A percentile compares a stretch with the other conserved stretches of the same genome.
These are phyloP conservation scores for Paraleonurus japonicus DNA, from an alignment of 257 asterid genomes.

Conservation along the genomic window DNA sequence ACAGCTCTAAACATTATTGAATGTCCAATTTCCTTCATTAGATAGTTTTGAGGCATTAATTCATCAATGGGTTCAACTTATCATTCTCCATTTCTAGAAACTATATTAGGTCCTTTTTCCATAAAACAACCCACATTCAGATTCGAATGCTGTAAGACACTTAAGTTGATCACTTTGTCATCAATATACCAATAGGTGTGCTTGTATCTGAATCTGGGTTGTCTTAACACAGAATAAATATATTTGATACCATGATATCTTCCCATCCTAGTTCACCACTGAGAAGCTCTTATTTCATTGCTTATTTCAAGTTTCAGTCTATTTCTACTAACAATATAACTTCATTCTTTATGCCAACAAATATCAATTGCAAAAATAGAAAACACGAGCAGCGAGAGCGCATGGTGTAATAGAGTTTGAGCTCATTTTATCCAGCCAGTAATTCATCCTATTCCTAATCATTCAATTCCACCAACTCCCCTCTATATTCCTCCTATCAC, in stretches of 20 bases:
- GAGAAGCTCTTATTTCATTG: not conserved
- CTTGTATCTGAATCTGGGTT: not conserved
- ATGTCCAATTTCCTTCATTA: not conserved
- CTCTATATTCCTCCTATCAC: slow-evolving; percentile 15
- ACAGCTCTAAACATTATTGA: slow-evolving; percentile 12
- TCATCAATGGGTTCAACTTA: not conserved
- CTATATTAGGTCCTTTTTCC: not conserved
- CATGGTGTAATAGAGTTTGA: slow-evolving; percentile 3
- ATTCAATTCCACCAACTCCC: not conserved
- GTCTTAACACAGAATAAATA: not conserved
- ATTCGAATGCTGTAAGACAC: slow-evolving; percentile 10
- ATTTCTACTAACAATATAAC: slow-evolving; percentile 4
- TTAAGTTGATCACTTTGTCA: not conserved
- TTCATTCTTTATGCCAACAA: not conserved
- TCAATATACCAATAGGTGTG: slow-evolving; percentile 4
- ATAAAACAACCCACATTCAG: not conserved
- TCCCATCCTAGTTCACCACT: slow-evolving; percentile 15
- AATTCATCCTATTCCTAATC: slow-evolving; percentile 1
- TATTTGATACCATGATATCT: not conserved
- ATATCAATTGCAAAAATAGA: not conserved
- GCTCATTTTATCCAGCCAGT: slow-evolving; percentile 4
- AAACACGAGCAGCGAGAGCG: not conserved
- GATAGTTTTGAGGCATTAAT: slow-evolving; percentile 4
- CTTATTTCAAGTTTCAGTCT: not conserved
- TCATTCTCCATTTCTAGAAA: slow-evolving; percentile 5